Percentiles rank a stretch among this genome's conserved stretches.
These are phyloP conservation scores for Pelargonium australe DNA, from an alignment of 441 rosid species.

Conservation along the genomic window DNA sequence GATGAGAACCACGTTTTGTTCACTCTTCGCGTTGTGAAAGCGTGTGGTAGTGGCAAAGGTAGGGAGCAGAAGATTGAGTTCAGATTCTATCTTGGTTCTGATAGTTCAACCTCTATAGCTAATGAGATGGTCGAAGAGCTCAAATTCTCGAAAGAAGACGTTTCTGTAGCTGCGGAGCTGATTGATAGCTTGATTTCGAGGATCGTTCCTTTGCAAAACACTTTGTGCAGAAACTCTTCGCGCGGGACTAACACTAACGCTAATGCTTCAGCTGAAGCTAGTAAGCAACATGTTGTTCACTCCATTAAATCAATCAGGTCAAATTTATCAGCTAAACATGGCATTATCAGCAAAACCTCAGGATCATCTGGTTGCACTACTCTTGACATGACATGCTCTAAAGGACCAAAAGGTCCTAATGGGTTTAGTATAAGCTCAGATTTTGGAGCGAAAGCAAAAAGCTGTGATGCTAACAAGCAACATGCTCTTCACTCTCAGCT, in stretches of 20 bases:
- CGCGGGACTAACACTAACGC: background rate
- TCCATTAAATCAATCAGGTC: background rate
- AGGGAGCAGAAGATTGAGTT: background rate
- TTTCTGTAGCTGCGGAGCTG: background rate
- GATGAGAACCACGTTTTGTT: background rate
- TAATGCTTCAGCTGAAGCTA: background rate
- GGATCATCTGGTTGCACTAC: background rate
- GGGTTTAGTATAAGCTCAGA: background rate
- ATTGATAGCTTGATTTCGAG: background rate
- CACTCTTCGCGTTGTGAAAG: background rate
- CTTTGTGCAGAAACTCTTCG: background rate
- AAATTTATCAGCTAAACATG: background rate
- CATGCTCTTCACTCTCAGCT: background rate
- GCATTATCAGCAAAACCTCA: background rate
- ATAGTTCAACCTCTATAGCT: background rate
- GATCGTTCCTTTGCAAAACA: background rate
- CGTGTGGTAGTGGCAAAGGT: background rate
- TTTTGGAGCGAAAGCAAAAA: background rate
- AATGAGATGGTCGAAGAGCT: background rate
- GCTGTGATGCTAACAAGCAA: background rate
- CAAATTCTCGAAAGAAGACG: background rate
- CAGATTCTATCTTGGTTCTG: background rate
- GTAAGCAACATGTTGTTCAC: background rate
- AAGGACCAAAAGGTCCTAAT: background rate
- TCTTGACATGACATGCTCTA: slow-evolving; percentile 2